Conservation (phyloP, 805 yeast genomes). For the Starmerella vaccinii region DNA sequence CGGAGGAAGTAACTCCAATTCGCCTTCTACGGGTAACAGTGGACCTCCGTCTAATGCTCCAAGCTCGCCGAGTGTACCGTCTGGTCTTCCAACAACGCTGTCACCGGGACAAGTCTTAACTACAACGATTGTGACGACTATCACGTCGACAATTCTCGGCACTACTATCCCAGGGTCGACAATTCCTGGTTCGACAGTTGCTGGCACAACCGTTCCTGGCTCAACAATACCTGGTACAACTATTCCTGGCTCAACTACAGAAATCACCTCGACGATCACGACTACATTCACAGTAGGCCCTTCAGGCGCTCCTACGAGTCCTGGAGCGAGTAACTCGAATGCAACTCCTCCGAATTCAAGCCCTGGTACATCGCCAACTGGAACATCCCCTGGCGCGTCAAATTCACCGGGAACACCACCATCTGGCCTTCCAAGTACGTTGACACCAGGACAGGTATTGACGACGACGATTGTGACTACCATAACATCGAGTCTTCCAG, state of each 20-base stretch:
- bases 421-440: neutral
- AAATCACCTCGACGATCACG: neutral
- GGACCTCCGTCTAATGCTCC: neutral
- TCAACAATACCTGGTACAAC: conserved; percentile 8
- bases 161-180: conserved; percentile 11
- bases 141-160: conserved; percentile 11
- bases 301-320: too few species aligned
- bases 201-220: conserved; percentile 5
- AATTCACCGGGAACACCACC: neutral
- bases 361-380: neutral
- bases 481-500: neutral
- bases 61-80: neutral
- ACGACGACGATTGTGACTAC: conserved; percentile 2
- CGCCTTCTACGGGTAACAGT: neutral
- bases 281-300: neutral
- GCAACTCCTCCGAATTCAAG: neutral
- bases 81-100: neutral
- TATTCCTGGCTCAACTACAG: neutral
- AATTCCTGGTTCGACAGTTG: conserved; percentile 2
- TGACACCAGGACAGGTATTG: neutral
- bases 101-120: neutral
- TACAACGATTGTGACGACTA: neutral
- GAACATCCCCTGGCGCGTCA: neutral
- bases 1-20: neutral
- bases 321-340: neutral